Percentiles rank a stretch among this genome's conserved stretches.
These are phyloP conservation scores for Thelonectria discophora DNA, from an alignment of 2,329 filamentous ascomycete species.

Conservation along the genomic window DNA sequence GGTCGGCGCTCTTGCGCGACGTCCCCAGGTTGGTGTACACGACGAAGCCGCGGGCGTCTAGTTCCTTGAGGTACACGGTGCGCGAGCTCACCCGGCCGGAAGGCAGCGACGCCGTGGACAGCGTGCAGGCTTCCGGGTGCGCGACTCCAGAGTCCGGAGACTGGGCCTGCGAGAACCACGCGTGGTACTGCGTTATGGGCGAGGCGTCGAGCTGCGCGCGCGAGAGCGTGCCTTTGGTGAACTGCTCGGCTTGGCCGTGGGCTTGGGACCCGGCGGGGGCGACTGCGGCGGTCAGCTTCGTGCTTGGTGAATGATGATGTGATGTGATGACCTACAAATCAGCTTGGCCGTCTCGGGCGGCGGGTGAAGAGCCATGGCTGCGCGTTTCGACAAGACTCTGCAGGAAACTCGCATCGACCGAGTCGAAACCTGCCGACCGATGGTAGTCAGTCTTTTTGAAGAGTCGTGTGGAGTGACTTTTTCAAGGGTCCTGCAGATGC, in stretches of 20 bases:
- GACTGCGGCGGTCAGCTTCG: slow-evolving; percentile 52
- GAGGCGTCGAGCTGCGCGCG: slow-evolving; percentile 67
- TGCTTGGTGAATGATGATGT: slow-evolving; percentile 2
- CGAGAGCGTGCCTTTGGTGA: slow-evolving; percentile 70
- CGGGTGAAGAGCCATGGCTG: slow-evolving; percentile 57
- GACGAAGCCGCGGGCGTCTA: slow-evolving; percentile 84
- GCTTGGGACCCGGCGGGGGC: slow-evolving; percentile 69
- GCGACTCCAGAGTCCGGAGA: slow-evolving; percentile 59
- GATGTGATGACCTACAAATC: slow-evolving; percentile 54
- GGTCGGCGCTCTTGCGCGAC: slow-evolving; percentile 72
- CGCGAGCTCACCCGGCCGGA: slow-evolving; percentile 85
- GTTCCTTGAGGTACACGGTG: slow-evolving; percentile 94
- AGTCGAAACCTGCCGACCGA: no score
- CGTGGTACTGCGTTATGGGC: slow-evolving; percentile 86
- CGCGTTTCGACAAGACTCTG: slow-evolving; percentile 33
- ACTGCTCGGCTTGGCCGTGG: slow-evolving; percentile 77
- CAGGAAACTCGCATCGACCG: slow-evolving; percentile 38
- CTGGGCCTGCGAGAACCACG: slow-evolving; percentile 84
- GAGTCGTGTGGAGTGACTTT: slow-evolving; percentile 28
- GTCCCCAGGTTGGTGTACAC: slow-evolving; percentile 94
- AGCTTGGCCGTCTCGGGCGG: slow-evolving; percentile 54
- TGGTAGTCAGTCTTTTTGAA: no score
- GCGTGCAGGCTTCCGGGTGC: slow-evolving; percentile 87
- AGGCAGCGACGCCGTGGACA: slow-evolving; percentile 85
- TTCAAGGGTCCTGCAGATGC: not conserved